Base-by-base conservation (phyloP, 2,329 filamentous ascomycete genomes). In the Botrytis cinerea region DNA sequence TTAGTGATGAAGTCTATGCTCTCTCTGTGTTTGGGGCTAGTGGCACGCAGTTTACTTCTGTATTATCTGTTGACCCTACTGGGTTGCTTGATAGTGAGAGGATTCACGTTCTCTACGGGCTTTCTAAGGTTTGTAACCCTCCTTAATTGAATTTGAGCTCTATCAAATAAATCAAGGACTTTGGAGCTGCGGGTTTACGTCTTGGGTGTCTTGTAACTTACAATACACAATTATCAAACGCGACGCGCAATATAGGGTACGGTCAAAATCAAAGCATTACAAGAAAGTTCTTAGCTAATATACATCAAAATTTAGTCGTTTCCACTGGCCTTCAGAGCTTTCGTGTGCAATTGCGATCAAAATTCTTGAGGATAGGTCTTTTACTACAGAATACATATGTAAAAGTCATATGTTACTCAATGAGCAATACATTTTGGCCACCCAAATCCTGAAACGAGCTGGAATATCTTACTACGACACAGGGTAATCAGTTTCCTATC, bases 1-100 rank as follows among this genome's bases (percentile, higher is more conserved):
- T 87, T 75, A 83, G 82, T 71, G 85, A 87, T 75, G 86, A 87
- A 76, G 84, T 87, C 45, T 87, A 87, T 76, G 85, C 84, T 4
- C 77, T 85, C 25, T 85, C 84, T 0, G 79, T 84, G 0, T 87
- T 81, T 75, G 78, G 82, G 38, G 84, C 81, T 57, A 78, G 75
- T 2, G 78, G 78, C 10, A 35, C 57, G 25, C 71, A 76, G 8
- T 89, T 89, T 75, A 86, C 84, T 4, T 88, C 86, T 0, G 80
- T 83, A 4, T 80, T 88, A 1, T 84, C 86, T 2, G 84, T 88
- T 16, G 80, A 86, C 60, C 72, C 82, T 0, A 73, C 77, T 0
- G 82, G 79, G 0, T 74, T 88, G 32, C 86, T 89, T 57, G 82
- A 88, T 70, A 79, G 82, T 1, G 76, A 82, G 22, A 80, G 82